Evolutionary conservation across 2,329 filamentous ascomycete genomes (phyloP), one percentile per base, ranked within the genome.

Genomic region (Paecilomyces formosus): DNA sequence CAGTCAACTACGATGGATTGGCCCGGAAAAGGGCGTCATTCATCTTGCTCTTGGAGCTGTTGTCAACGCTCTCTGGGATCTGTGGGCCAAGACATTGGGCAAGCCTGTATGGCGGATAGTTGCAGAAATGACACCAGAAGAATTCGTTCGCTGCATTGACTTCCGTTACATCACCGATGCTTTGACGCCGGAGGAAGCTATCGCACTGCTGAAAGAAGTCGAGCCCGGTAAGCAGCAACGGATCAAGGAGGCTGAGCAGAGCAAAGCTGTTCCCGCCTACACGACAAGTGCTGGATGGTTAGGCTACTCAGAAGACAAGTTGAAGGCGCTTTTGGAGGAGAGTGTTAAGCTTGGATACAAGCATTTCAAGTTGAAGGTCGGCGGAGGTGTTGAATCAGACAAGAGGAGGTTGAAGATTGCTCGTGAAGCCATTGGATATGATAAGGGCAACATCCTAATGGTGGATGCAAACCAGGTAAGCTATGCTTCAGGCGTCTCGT

Each of bases 91-190:
- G 79, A 83, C 83, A 1, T 83, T 94, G 35, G 82, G 84, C 63
- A 96, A 96, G 79, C 92, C 92, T 3, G 90, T 96, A 13, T 96
- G 92, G 92, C 84, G 86, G 60, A 88, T 97, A 62, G 88, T 97
- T 24, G 88, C 89, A 11, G 92, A 96, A 65, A 95, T 96, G 89
- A 87, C 82, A 3, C 90, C 92, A 0, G 88, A 94, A 76, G 88
- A 96, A 77, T 85, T 95, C 55, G 91, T 96, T 55, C 77, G 81
- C 60, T 93, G 92, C 77, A 92, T 97, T 71, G 92, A 96, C 77
- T 97, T 96, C 79, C 83, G 92, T 55, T 96, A 97, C 77, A 95
- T 96, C 74, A 94, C 89, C 24, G 92, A 96, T 75, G 91, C 90
- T n/a, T 81, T 96, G 64, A 96, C 91, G 0, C 90, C 89, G 0